Conservation (phyloP, 371 early-diverging fungal genomes). For the Mortierella sp. region DNA sequence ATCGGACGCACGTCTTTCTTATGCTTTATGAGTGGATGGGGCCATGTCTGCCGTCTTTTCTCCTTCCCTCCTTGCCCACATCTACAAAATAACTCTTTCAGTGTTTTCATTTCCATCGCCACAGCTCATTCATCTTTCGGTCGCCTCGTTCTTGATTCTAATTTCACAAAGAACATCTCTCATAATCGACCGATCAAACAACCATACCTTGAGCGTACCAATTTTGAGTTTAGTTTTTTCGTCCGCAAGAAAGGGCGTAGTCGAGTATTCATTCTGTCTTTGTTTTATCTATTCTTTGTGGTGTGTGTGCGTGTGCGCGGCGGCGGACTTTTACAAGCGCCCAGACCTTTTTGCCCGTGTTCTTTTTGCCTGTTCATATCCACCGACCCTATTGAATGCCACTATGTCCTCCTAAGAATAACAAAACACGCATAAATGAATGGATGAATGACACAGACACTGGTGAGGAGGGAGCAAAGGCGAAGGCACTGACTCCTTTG, state of each 20-base stretch:
- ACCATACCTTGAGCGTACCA: too few species aligned
- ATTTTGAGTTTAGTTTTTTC: too few species aligned
- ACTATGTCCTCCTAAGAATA: background rate
- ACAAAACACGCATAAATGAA: background rate
- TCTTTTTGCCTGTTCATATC: constrained; percentile 1
- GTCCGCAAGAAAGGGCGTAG: background rate
- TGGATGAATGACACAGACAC: background rate
- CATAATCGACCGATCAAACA: too few species aligned
- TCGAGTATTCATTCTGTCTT: background rate
- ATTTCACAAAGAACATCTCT: too few species aligned
- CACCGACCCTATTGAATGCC: background rate
- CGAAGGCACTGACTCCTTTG: background rate
- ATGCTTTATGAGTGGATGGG: background rate
- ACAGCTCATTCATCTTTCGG: too few species aligned
- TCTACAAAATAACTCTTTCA: too few species aligned
- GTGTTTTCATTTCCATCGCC: too few species aligned
- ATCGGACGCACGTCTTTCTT: constrained; percentile 8
- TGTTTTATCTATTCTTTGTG: background rate
- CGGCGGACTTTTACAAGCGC: constrained; percentile 15
- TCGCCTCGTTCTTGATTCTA: too few species aligned
- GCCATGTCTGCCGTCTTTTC: background rate
- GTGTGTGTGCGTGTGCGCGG: too few species aligned
- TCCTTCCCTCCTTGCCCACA: background rate
- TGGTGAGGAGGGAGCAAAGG: background rate
- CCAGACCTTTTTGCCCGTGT: constrained; percentile 25